Evolutionary conservation across 2,329 filamentous ascomycete species (phyloP), one percentile per base, ranked within the genome.

Genomic region (Trichophyton schoenleinii): DNA sequence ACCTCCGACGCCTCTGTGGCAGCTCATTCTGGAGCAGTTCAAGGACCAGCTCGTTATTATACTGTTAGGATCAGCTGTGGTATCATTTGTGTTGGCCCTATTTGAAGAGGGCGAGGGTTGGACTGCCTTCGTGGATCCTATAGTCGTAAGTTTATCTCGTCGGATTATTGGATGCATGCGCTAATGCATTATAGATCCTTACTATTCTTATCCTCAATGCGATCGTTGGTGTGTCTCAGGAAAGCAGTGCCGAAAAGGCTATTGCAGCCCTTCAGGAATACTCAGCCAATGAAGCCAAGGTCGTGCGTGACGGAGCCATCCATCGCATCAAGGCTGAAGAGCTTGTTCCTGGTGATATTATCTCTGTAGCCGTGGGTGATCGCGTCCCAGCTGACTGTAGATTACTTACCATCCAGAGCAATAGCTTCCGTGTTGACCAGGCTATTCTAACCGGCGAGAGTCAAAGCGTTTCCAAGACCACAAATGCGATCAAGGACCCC

Each of bases 261-360:
- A 99, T 99, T 73, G 91, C 94, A 28, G 94, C 94, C 52, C 83
- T 99, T 62, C 94, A 99, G 77, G 92, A 99, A 82, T 99, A 99
- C 78, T 97, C 92, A 34, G 94, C 94, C 70, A 99, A 97, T 76
- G 90, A 96, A 75, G 92, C 94, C 68, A 99, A 92, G 72, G 92
- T 95, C 60, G 75, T 96, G 63, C 88, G 94, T 70, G 86, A 92
- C 77, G 91, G 92, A 58, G 83, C 87, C 68, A 79, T 92, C 64
- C 84, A 86, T 66, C 85, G 88, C 67, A 79, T 99, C 77, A 95
- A 94, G 80, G 94, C 94, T n/a, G 94, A 99, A 70, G 91, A 97
- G 66, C 78, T 99, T 67, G 94, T 99, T 25, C 94, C 95, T 11
- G 94, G 94, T 70, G 94, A 99, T 72, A 84, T 99, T 63, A 81